Percentiles rank a stretch among this genome's conserved stretches.
Conservation (phyloP, 176 grass and related monocot genomes). For the Oryza longistaminata region DNA sequence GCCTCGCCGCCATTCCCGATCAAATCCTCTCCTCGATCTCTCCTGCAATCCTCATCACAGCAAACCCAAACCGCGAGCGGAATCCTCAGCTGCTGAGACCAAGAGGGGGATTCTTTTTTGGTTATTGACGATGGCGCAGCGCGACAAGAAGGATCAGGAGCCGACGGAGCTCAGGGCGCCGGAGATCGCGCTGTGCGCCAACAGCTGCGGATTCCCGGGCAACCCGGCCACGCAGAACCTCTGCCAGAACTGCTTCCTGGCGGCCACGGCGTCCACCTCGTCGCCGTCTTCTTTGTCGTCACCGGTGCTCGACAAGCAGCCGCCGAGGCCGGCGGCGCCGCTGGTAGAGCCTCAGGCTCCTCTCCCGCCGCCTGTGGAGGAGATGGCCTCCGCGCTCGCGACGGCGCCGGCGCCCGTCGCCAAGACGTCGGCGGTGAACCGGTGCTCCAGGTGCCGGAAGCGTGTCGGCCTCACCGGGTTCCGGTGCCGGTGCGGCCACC, state of each 20-base stretch:
- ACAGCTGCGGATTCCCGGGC: conserved; percentile 82
- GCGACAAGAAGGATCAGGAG: conserved; percentile 77
- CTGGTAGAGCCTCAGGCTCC: neutral
- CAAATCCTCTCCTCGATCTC: neutral
- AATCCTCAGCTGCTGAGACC: neutral
- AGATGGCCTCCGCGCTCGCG: neutral
- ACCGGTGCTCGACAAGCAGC: conserved; percentile 2
- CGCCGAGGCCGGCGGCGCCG: conserved; percentile 14
- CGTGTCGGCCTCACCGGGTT: conserved; percentile 79
- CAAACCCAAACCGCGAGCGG: neutral
- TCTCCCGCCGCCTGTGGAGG: neutral
- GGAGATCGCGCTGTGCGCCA: conserved; percentile 79
- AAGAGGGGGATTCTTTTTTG: neutral
- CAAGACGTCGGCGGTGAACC: conserved; percentile 44
- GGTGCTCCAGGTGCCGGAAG: conserved; percentile 86
- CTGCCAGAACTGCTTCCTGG: conserved; percentile 67
- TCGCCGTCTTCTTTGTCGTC: conserved; percentile 1
- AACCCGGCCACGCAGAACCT: conserved; percentile 77
- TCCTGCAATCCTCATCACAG: neutral
- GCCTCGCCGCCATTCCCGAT: conserved; percentile 22
- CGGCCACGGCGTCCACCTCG: neutral
- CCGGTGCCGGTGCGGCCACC: conserved; percentile 82
- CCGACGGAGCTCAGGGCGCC: conserved; percentile 73
- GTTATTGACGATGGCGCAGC: conserved; percentile 65
- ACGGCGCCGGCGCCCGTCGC: neutral